Conservation (phyloP, 306 rosid genomes). For the Gastrolobium villosum region DNA sequence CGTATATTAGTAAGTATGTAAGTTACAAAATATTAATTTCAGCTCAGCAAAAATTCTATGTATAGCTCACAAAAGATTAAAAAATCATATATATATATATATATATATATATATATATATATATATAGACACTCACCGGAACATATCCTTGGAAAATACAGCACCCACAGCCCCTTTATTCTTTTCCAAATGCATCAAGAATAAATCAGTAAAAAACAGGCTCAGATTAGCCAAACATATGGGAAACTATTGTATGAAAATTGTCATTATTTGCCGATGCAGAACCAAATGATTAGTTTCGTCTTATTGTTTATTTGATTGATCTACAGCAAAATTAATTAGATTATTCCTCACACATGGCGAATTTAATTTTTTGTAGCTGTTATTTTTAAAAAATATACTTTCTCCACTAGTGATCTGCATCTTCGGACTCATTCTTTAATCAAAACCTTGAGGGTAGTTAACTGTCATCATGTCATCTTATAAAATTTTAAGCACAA, state of each 20-base stretch:
- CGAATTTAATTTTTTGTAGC: too few species aligned
- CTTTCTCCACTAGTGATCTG: constrained; percentile 46
- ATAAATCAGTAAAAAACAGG: neutral
- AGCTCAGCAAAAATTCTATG: neutral
- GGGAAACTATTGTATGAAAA: neutral
- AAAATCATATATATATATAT: neutral
- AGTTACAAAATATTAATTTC: neutral
- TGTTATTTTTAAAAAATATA: too few species aligned
- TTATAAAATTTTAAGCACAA: neutral
- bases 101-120: too few species aligned
- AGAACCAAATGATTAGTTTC: constrained; percentile 41
- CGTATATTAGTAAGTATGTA: neutral
- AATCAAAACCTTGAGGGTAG: constrained; percentile 33
- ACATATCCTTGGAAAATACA: neutral
- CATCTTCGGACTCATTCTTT: constrained; percentile 48
- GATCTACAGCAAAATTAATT: constrained; percentile 22
- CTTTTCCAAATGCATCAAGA: neutral
- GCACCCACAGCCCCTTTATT: neutral
- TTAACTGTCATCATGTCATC: constrained; percentile 29
- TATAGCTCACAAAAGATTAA: neutral
- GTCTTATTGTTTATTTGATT: constrained; percentile 28
- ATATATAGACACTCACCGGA: neutral
- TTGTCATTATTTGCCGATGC: constrained; percentile 1
- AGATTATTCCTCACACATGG: constrained; percentile 35
- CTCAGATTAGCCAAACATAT: constrained; percentile 4